A percentile compares a stretch with the other conserved stretches of the same genome.
phyloP scores from a whole-genome alignment of 2,329 filamentous ascomycete species.

The Periglandula ipomoeae region DNA sequence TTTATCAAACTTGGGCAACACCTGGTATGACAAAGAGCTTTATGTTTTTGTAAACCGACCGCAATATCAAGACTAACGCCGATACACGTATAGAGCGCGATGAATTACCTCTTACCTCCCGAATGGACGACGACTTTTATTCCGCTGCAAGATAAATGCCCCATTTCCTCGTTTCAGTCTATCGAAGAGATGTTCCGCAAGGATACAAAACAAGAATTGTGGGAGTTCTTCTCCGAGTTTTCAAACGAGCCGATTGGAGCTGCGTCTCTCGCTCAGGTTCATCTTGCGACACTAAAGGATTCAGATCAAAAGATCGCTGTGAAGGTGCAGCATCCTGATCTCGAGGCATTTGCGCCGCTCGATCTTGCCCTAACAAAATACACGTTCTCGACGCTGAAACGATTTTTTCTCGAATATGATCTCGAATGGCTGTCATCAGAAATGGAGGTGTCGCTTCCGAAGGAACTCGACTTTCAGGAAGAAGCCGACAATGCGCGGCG shows the following conservation, averaged over 20 bases:
- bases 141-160: constrained; percentile 90
- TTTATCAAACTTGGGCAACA: constrained; percentile 98
- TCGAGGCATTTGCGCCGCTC: constrained; percentile 83
- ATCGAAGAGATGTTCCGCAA: constrained; percentile 77
- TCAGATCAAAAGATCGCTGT: constrained; percentile 84
- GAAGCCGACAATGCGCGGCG: constrained; percentile 79
- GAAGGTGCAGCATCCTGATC: constrained; percentile 86
- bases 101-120: constrained; percentile 84
- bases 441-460: constrained; percentile 82
- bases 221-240: constrained; percentile 82
- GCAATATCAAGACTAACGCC: background rate
- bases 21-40: constrained; percentile 40
- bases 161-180: constrained; percentile 79
- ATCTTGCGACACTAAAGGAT: constrained; percentile 74
- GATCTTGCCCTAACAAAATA: constrained; percentile 81
- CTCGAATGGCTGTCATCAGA: constrained; percentile 91
- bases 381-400: constrained; percentile 81
- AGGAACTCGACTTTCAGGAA: constrained; percentile 81
- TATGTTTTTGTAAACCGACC: background rate
- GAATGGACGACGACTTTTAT: constrained; percentile 97
- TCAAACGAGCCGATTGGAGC: constrained; percentile 74
- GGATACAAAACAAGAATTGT: constrained; percentile 72
- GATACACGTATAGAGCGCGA: constrained; percentile 54
- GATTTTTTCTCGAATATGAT: constrained; percentile 96
- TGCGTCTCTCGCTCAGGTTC: constrained; percentile 89